Evolutionary conservation across 108 stramenopile species (phyloP).

Genomic region (Seminavis robusta): DNA sequence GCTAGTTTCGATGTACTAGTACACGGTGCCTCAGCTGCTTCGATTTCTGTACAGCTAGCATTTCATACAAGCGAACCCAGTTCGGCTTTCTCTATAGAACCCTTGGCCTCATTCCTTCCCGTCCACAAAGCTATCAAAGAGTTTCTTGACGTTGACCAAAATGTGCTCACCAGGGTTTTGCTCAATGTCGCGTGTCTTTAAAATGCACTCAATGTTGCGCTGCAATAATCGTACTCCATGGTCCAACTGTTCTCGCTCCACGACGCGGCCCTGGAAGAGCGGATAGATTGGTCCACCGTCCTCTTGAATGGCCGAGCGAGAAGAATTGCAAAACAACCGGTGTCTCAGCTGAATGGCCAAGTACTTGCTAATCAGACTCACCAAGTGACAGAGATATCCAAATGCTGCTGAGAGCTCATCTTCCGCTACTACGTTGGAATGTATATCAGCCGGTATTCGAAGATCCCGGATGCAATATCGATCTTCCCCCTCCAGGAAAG

Average conservation of each 20-base stretch:
- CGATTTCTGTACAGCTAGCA: no score
- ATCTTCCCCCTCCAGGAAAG: not conserved
- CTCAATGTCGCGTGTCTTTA: slow-evolving; percentile 23
- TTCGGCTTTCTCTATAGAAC: no score
- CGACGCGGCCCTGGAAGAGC: slow-evolving; percentile 63
- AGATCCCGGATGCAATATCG: slow-evolving; percentile 31
- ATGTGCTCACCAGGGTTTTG: no score
- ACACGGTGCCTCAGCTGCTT: no score
- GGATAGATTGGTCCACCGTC: slow-evolving; percentile 52
- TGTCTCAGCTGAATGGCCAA: slow-evolving; percentile 70
- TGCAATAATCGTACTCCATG: slow-evolving; percentile 58
- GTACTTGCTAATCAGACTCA: slow-evolving; percentile 80
- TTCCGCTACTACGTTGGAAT: slow-evolving; percentile 47
- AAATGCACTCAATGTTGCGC: slow-evolving; percentile 76
- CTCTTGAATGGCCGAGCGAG: slow-evolving; percentile 64
- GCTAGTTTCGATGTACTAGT: no score
- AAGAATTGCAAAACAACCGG: slow-evolving; percentile 78
- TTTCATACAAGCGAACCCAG: no score
- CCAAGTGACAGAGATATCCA: slow-evolving; percentile 73
- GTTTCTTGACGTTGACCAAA: no score
- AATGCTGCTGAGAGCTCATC: slow-evolving; percentile 82
- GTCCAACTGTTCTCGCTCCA: slow-evolving; percentile 76
- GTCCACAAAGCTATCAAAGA: no score
- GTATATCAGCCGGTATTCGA: slow-evolving; percentile 63
- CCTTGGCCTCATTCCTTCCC: no score